Percentiles rank a stretch among this genome's conserved stretches.
Evolutionary conservation across 2,329 filamentous ascomycete genomes (phyloP).

Genomic region (Mycosphaerelloides madeirae): DNA sequence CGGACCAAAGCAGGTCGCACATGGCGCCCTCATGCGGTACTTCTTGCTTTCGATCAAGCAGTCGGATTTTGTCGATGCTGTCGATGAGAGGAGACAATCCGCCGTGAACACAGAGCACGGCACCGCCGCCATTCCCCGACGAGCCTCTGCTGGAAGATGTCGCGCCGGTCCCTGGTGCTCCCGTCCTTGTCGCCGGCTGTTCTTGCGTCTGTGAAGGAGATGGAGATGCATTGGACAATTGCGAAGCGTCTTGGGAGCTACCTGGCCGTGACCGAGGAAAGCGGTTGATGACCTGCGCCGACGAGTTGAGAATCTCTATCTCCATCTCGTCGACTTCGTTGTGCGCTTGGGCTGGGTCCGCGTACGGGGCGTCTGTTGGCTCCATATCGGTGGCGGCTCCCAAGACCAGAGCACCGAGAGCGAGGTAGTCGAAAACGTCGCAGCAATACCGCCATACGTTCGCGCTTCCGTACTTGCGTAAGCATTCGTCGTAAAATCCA

Average conservation of each 20-base stretch:
- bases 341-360: slow-evolving; percentile 46
- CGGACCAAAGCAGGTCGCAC: slow-evolving; percentile 97
- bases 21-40: slow-evolving; percentile 97
- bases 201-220: slow-evolving; percentile 38
- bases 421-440: slow-evolving; percentile 96
- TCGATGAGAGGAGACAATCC: slow-evolving; percentile 88
- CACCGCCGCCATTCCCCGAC: slow-evolving; percentile 63
- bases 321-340: slow-evolving; percentile 64
- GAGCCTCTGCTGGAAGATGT: slow-evolving; percentile 60
- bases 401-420: slow-evolving; percentile 83
- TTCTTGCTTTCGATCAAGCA: slow-evolving; percentile 95
- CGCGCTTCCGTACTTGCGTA: slow-evolving; percentile 91
- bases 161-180: slow-evolving; percentile 74
- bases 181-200: slow-evolving; percentile 39
- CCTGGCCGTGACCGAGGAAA: slow-evolving; percentile 50
- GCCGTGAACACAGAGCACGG: slow-evolving; percentile 92
- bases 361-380: slow-evolving; percentile 55
- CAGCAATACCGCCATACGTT: slow-evolving; percentile 96
- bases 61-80: slow-evolving; percentile 87
- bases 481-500: slow-evolving; percentile 95
- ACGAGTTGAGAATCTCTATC: slow-evolving; percentile 86
- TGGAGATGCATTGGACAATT: slow-evolving; percentile 28
- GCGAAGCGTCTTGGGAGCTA: slow-evolving; percentile 18
- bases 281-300: slow-evolving; percentile 70
- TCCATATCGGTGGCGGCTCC: slow-evolving; percentile 66